A percentile compares a stretch with the other conserved stretches of the same genome.
Evolutionary conservation across 768 basidiomycete species (phyloP).

Genomic region (Pilatotrama ljubarskyi): DNA sequence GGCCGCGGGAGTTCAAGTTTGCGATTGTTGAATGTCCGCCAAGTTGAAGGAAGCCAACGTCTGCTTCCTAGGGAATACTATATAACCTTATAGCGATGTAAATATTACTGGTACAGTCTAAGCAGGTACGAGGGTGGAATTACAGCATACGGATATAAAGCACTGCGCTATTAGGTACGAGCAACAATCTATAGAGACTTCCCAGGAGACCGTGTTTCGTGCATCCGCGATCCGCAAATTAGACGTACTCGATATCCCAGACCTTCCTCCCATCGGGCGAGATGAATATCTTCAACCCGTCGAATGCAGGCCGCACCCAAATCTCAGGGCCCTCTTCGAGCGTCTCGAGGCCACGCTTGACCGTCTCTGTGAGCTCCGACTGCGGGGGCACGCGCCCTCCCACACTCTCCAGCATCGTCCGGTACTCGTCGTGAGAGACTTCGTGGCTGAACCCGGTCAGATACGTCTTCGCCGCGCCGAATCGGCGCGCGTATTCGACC

Average conservation of each 20-base stretch:
- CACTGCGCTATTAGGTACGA: background rate
- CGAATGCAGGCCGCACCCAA: slow-evolving; percentile 75
- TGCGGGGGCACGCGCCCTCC: slow-evolving; percentile 35
- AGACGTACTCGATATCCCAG: slow-evolving; percentile 54
- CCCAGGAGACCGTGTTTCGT: background rate
- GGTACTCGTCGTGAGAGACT: slow-evolving; percentile 77
- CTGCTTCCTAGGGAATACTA: no score
- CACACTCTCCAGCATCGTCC: slow-evolving; percentile 57
- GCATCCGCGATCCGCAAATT: background rate
- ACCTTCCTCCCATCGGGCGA: slow-evolving; percentile 38
- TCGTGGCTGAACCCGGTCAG: slow-evolving; percentile 76
- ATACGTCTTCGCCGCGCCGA: slow-evolving; percentile 66
- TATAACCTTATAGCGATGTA: background rate
- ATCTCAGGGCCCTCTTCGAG: slow-evolving; percentile 47
- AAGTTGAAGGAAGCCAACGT: no score
- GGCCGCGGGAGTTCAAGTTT: background rate
- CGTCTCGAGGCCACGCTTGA: slow-evolving; percentile 44
- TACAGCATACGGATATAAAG: background rate
- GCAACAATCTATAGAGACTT: background rate
- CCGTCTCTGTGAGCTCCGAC: slow-evolving; percentile 34
- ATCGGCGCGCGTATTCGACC: slow-evolving; percentile 51
- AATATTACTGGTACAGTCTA: slow-evolving; percentile 5
- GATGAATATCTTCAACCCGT: slow-evolving; percentile 65
- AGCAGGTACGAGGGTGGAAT: background rate
- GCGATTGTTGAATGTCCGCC: no score